Evolutionary conservation across 176 grass and related monocot genomes (phyloP).

Genomic region (Zizania latifolia): DNA sequence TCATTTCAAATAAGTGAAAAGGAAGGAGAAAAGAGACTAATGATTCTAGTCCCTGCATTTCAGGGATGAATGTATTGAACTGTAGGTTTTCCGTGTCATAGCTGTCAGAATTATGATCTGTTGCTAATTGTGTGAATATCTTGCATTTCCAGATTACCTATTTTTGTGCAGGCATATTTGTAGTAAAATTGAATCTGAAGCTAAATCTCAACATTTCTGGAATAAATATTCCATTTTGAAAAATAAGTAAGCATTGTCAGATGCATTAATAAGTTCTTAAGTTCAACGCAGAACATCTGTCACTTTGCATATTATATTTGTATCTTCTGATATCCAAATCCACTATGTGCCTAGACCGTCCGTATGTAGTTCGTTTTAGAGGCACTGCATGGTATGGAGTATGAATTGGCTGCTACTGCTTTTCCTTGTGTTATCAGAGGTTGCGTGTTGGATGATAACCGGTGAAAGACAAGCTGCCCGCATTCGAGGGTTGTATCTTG

Average conservation of each 20-base stretch:
- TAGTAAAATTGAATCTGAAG: background rate
- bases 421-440: slow-evolving; percentile 28
- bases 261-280: background rate
- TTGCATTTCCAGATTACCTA: background rate
- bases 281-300: background rate
- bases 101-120: background rate
- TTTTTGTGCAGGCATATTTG: background rate
- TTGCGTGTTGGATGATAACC: slow-evolving; percentile 53
- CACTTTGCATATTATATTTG: background rate
- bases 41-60: background rate
- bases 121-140: background rate
- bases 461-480: slow-evolving; percentile 41
- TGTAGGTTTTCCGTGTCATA: background rate
- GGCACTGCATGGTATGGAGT: background rate
- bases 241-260: background rate
- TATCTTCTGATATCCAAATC: background rate
- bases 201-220: background rate
- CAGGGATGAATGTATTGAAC: background rate
- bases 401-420: background rate
- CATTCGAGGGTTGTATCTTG: slow-evolving; percentile 36
- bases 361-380: background rate
- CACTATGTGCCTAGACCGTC: background rate
- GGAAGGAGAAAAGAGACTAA: background rate
- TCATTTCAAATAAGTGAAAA: background rate
- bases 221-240: background rate